Percentiles rank a stretch among this genome's conserved stretches.
These are phyloP conservation scores for Lentinus polychrous DNA, from an alignment of 1,284 basidiomycete genomes.

Conservation along the genomic window DNA sequence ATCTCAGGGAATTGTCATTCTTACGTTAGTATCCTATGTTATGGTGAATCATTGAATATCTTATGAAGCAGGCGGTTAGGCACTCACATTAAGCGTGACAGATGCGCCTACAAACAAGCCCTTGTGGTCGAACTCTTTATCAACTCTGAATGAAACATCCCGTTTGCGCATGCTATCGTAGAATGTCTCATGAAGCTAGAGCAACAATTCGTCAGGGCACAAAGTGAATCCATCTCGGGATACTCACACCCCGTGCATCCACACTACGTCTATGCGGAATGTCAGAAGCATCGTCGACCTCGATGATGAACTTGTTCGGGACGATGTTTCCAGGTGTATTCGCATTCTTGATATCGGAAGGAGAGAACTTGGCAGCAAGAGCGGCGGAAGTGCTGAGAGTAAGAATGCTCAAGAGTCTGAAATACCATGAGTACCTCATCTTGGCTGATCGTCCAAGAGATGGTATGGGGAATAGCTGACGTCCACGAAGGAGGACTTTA, in stretches of 20 bases:
- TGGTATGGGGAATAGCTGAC: background rate
- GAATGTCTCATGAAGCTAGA: slow-evolving; percentile 30
- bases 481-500: too few species aligned
- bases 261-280: slow-evolving; percentile 32
- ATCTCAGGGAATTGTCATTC: background rate
- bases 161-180: slow-evolving; percentile 30
- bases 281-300: slow-evolving; percentile 33
- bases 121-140: slow-evolving; percentile 33
- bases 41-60: background rate
- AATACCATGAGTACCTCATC: slow-evolving; percentile 28
- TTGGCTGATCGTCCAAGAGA: background rate
- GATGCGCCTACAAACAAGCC: slow-evolving; percentile 40
- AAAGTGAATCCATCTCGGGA: background rate
- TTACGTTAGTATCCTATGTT: background rate
- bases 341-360: slow-evolving; percentile 29
- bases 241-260: slow-evolving; percentile 18
- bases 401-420: slow-evolving; percentile 12
- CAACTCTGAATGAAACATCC: slow-evolving; percentile 29
- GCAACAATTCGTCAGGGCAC: background rate
- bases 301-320: slow-evolving; percentile 47
- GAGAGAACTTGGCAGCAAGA: slow-evolving; percentile 16
- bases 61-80: background rate
- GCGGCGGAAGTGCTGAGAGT: background rate
- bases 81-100: slow-evolving; percentile 28
- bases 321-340: slow-evolving; percentile 27